Evolutionary conservation across 768 basidiomycete genomes (phyloP), one percentile per base, ranked within the genome.

Genomic region (Leccinum fibrillosum): DNA sequence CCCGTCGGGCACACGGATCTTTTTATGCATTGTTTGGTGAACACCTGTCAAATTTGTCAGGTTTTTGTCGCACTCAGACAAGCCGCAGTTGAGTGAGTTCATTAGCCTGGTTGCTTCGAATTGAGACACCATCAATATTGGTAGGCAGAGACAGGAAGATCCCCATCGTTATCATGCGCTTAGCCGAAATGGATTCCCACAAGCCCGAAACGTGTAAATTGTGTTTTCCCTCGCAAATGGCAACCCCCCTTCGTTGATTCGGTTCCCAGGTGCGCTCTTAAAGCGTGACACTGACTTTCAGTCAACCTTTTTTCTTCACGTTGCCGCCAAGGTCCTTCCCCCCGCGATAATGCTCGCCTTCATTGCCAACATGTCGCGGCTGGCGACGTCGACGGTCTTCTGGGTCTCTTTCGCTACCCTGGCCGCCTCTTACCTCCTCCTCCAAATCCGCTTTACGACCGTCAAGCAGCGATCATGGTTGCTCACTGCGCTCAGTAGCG

Each of bases 391-490:
- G 56, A 53, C 60, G 19, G 65, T 64, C 32, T 72, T 72, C 48
- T 56, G 62, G 60, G 47, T 58, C 10, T 63, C 69, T 2, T 54
- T 67, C 2, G 23, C 60, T n/a, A 15, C 56, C 13, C n/a, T 72
- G 50, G 61, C 44, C 25, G 35, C 49, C 32, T 49, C 67, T 0
- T 81, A 77, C 68, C 57, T 69, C 51, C 5, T 72, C 26, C 62
- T 75, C 28, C 65, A 73, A 3, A 61, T 69, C 0, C 50, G 47
- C 42, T 77, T 72, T 65, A 50, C 71, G 6, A 72, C 75, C 4
- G 48, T 71, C 37, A 77, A 78, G 64, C 77, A 83, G 59, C 69
- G 68, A 26, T 72, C 83, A 48, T 84, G 82, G 77, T 66, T 83
- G 48, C 70, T 83, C 45, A 79, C 80, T 2, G 67, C 70, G 1